phyloP scores from a whole-genome alignment of 208 protist species.

The Angomonas ambiguus region DNA sequence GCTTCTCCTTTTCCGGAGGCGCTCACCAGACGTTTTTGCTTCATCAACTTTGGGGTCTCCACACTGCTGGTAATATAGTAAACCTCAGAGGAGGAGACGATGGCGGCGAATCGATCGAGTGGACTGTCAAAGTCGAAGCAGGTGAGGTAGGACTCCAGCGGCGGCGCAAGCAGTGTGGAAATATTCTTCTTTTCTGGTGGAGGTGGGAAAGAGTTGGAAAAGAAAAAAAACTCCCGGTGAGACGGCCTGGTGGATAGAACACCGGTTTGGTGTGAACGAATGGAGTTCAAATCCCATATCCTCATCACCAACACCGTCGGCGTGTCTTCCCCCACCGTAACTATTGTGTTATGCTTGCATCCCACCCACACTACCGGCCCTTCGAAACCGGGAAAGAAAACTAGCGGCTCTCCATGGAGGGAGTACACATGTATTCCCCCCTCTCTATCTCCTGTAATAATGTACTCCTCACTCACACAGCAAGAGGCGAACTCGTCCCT shows the following conservation, averaged over 20 bases:
- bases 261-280: neutral
- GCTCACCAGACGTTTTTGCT: conserved; percentile 27
- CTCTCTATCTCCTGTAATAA: conserved; percentile 82
- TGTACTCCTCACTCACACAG: conserved; percentile 65
- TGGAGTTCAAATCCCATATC: conserved; percentile 29
- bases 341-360: conserved; percentile 41
- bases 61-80: conserved; percentile 71
- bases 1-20: conserved; percentile 24
- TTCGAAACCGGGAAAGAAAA: neutral
- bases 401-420: neutral
- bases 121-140: neutral
- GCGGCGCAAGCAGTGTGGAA: neutral
- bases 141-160: neutral
- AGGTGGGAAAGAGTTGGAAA: conserved; percentile 13
- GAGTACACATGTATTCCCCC: conserved; percentile 56
- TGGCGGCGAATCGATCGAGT: conserved; percentile 57
- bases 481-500: conserved; percentile 28
- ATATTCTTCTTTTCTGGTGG: neutral
- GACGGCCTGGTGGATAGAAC: conserved; percentile 26
- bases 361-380: neutral
- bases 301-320: conserved; percentile 40
- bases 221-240: conserved; percentile 41
- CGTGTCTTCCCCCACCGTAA: conserved; percentile 75
- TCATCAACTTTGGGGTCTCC: conserved; percentile 12
- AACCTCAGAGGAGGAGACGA: conserved; percentile 77